Evolutionary conservation across 73 alveolate genomes (phyloP).

Genomic region (Stentor coeruleus): DNA sequence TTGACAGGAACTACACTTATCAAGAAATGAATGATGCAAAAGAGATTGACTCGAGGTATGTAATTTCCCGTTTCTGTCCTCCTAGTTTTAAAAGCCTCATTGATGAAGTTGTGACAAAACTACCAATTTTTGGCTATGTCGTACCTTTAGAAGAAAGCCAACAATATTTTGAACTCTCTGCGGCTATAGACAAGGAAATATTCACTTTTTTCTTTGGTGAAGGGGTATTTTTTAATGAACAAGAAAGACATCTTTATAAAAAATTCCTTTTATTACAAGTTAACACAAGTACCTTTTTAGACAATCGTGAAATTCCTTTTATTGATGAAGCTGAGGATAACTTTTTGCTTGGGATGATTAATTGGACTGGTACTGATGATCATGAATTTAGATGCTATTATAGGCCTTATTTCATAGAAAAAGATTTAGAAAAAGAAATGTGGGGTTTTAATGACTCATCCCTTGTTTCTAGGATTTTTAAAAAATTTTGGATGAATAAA

Average conservation of each 20-base stretch:
- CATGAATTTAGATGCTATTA: constrained; percentile 9
- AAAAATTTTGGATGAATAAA: neutral
- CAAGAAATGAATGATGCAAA: neutral
- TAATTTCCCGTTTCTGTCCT: constrained; percentile 2
- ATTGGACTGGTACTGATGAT: constrained; percentile 6
- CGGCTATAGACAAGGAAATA: neutral
- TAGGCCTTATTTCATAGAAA: constrained; percentile 21
- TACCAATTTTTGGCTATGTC: neutral
- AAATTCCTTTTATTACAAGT: neutral
- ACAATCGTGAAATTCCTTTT: neutral
- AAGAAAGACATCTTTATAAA: constrained; percentile 21
- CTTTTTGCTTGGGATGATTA: constrained; percentile 16
- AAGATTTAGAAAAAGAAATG: neutral
- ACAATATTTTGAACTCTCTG: neutral
- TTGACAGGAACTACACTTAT: constrained; percentile 15
- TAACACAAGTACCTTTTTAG: neutral
- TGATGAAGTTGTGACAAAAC: neutral
- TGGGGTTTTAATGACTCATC: neutral
- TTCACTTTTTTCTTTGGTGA: constrained; percentile 7
- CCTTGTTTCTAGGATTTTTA: neutral
- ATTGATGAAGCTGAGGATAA: constrained; percentile 12
- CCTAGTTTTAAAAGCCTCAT: constrained; percentile 15
- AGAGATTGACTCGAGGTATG: constrained; percentile 16
- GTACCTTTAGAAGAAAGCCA: constrained; percentile 8
- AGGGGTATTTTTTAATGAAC: neutral